Conservation (phyloP, 2,329 filamentous ascomycete species). For the Incumbomyces delicatus region DNA sequence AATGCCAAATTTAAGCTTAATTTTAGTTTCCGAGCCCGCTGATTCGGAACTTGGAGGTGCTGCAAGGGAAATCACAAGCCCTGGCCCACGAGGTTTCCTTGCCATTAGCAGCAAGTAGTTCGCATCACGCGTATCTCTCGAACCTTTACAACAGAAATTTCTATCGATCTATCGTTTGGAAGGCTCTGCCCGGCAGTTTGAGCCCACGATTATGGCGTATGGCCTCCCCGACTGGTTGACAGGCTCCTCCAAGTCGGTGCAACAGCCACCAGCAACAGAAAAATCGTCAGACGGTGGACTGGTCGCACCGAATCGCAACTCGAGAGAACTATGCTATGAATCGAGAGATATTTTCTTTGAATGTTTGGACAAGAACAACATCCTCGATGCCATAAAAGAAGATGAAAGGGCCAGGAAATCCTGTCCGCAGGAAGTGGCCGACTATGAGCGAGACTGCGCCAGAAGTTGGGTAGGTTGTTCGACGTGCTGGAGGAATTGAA, state of each 20-base stretch:
- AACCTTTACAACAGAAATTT: no score
- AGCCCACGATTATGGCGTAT: constrained; percentile 12
- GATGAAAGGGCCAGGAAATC: constrained; percentile 47
- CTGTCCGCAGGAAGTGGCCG: constrained; percentile 51
- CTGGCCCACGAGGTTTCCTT: no score
- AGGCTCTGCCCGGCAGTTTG: no score
- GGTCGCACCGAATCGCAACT: constrained; percentile 74
- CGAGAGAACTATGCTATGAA: constrained; percentile 80
- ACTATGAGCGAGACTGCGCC: constrained; percentile 79
- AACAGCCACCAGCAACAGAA: constrained; percentile 26
- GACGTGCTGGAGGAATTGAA: not conserved
- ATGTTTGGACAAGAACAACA: constrained; percentile 72
- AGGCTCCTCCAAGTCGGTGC: constrained; percentile 20
- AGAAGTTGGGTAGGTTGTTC: constrained; percentile 67
- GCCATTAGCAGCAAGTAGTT: no score
- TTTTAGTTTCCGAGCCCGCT: not conserved
- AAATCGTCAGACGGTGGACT: constrained; percentile 48
- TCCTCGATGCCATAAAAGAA: constrained; percentile 61
- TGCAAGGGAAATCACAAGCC: no score
- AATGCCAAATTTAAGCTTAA: constrained; percentile 1
- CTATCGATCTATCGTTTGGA: no score
- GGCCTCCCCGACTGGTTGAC: constrained; percentile 20
- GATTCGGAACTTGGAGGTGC: no score
- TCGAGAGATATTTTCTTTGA: constrained; percentile 78
- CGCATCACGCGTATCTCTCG: no score